phyloP scores from a whole-genome alignment of 768 basidiomycete species.

The Tylopilus sp. region DNA sequence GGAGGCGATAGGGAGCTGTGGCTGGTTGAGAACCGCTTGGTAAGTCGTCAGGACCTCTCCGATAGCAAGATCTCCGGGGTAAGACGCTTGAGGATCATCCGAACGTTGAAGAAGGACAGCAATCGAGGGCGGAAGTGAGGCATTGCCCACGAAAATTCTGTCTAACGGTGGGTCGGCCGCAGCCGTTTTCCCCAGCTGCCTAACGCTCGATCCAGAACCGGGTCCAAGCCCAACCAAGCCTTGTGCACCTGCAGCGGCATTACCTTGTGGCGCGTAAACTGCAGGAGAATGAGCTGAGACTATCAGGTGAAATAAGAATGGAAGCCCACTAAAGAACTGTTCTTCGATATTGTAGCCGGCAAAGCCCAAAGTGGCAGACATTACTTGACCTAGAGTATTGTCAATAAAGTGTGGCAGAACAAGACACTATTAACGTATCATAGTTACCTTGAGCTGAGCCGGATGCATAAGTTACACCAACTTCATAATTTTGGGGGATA shows the following conservation, averaged over 20 bases:
- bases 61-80: conserved; percentile 60
- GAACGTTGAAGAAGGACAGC: conserved; percentile 62
- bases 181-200: conserved; percentile 30
- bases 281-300: conserved; percentile 3
- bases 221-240: conserved; percentile 61
- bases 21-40: conserved; percentile 45
- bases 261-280: conserved; percentile 19
- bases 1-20: conserved; percentile 46
- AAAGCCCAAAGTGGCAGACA: conserved; percentile 29
- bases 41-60: conserved; percentile 54
- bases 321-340: conserved; percentile 28
- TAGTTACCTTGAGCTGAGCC: conserved; percentile 46
- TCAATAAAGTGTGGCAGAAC: background rate
- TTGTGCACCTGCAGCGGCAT: conserved; percentile 11
- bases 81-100: conserved; percentile 47
- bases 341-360: conserved; percentile 46
- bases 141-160: conserved; percentile 60
- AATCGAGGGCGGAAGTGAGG: conserved; percentile 55
- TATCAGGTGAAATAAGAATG: background rate
- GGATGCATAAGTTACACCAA: conserved; percentile 50
- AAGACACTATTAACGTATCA: background rate
- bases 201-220: conserved; percentile 50
- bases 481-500: conserved; percentile 35
- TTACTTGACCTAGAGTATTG: conserved; percentile 24
- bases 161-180: conserved; percentile 56